Base-by-base conservation (phyloP, 2,329 filamentous ascomycete genomes). In the Ilyonectria sp. region DNA sequence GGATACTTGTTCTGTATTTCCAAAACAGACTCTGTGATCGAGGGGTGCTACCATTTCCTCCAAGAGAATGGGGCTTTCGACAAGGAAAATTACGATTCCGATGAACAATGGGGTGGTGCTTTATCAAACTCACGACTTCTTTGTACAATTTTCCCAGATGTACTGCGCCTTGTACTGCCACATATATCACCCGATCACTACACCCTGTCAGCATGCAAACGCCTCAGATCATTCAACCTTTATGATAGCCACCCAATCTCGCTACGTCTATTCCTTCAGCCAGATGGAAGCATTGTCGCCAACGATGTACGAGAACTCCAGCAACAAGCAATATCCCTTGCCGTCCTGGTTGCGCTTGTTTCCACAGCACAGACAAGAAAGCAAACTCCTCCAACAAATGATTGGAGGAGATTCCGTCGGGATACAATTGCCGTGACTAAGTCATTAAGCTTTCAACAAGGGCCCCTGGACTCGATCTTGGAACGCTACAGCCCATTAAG, bases 91-190 rank as follows among this genome's bases (percentile, higher is more conserved):
- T 46, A 46, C 10, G 10, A 19, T 21, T n/a, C 7, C n/a, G 2
- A n/a, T 8, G n/a, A n/a, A 5, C 2, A n/a, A 9, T 44, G 40
- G 40, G n/a, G 2, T 4, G 1, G 2, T 4, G 1, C 8, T 9
- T 9, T 19, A n/a, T 4, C 1, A 6, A 8, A 7, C 5, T 7
- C n/a, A 9, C 17, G 9, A n/a, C 8, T n/a, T 5, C 5, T 6
- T 11, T 46, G 44, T 46, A 3, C 44, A 46, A 11, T 0, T 13
- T 1, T 0, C 2, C 44, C 44, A 15, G 23, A 46, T 5, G 44
- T 4, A 21, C 4, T 23, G 44, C 19, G 44, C 19, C 10, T 46
- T 9, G 5, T 7, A 3, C 10, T 21, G 44, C 44, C 19, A 46
- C 10, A 13, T 3, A 23, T 46, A 23, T 23, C 19, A 19, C 44